Base-by-base conservation (phyloP, 2,329 filamentous ascomycete genomes). In the Fusarium kyushuense region DNA sequence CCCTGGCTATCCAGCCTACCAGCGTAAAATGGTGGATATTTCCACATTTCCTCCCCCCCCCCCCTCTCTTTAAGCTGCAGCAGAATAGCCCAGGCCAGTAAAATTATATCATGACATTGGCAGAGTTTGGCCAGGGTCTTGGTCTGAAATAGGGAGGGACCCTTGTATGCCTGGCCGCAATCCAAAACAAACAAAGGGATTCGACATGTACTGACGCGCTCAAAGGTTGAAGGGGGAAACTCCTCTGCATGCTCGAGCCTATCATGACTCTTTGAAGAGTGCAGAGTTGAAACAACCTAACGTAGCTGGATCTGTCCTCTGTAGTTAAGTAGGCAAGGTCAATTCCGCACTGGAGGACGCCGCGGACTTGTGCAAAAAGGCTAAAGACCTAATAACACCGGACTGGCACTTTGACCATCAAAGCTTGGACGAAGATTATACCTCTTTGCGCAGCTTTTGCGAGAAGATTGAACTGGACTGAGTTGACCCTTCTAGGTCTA, bases 141-240 rank as follows among this genome's bases (percentile, higher is more conserved):
- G 40, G 52, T 58, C 47, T 27, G 17, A 29, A 27, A 27, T 38
- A 36, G 46, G 23, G 23, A 38, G 21, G 10, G 32, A 27, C 47
- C 47, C 47, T 40, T 35, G 47, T 25, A 51, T 13, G 47, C 57
- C 46, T 56, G 35, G 62, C 30, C 57, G 54, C 21, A 66, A 63
- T 53, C 46, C 57, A 45, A 68, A 69, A 66, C 65, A 36, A 30
- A 42, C 14, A 42, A 46, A 45, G 32, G 42, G 40, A 62, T 42
- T 43, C 43, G 25, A 52, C 57, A 59, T 35, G 53, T 54, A 43
- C 47, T 41, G 58, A 40, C 36, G 38, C 32, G 51, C 42, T 33
- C 36, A 38, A 25, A 36, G 40, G 35, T 45, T 43, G n/a, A 64
- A 25, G 38, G 47, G 33, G 41, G 17, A 53, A 33, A 48, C 27